Evolutionary conservation across 176 grass and related monocot species (phyloP).

Genomic region (Phragmites australis): DNA sequence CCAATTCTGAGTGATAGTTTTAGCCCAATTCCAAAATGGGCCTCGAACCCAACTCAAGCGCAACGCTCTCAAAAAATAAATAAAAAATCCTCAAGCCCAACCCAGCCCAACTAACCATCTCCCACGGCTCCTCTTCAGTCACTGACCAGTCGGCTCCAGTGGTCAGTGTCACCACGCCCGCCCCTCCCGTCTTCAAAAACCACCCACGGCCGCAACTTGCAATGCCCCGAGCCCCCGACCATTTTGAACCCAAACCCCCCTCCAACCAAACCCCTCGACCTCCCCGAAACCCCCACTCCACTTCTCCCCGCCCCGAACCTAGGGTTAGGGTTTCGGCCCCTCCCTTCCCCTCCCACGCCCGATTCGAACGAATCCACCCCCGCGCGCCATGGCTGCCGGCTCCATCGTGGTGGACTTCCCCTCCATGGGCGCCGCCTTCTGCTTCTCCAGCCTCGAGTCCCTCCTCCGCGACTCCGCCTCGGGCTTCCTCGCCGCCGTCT

Average conservation of each 20-base stretch:
- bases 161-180: conserved; percentile 15
- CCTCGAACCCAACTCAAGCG: background rate
- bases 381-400: conserved; percentile 60
- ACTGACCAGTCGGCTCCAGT: background rate
- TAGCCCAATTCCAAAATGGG: background rate
- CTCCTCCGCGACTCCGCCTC: conserved; percentile 82
- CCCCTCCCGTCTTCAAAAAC: conserved; percentile 37
- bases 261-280: conserved; percentile 29
- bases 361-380: conserved; percentile 37
- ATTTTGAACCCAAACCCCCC: conserved; percentile 45
- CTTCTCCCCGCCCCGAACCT: conserved; percentile 8
- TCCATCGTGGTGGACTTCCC: conserved; percentile 58
- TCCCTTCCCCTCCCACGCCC: conserved; percentile 24
- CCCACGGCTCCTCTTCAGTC: background rate
- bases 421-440: conserved; percentile 49
- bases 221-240: background rate
- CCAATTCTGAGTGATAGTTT: background rate
- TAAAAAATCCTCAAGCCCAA: too few relatives aligned
- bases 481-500: conserved; percentile 73
- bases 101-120: background rate
- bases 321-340: conserved; percentile 59
- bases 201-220: conserved; percentile 21
- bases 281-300: conserved; percentile 50
- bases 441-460: conserved; percentile 65
- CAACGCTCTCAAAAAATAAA: too few relatives aligned